Evolutionary conservation across 768 basidiomycete species (phyloP).

Genomic region (Trametopsis cervina): DNA sequence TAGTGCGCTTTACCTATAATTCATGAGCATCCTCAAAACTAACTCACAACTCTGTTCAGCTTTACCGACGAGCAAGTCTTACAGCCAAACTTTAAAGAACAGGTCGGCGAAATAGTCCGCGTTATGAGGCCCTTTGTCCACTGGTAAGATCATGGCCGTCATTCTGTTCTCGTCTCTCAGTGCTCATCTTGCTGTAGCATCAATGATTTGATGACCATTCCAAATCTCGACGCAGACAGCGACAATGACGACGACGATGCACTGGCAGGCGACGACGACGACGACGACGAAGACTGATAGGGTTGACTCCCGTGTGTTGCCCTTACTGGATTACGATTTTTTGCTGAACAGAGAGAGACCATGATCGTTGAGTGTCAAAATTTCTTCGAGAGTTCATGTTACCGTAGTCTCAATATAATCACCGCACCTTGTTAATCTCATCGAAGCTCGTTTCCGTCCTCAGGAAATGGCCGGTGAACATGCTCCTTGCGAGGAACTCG

Average conservation of each 20-base stretch:
- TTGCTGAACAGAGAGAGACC: no score
- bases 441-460: no score
- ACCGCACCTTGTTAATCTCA: no score
- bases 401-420: no score
- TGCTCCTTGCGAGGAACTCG: no score
- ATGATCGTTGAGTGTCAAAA: no score
- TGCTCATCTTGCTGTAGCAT: slow-evolving; percentile 34
- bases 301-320: no score
- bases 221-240: slow-evolving; percentile 25
- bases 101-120: slow-evolving; percentile 44
- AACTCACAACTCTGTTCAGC: slow-evolving; percentile 38
- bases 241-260: slow-evolving; percentile 13
- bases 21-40: no score
- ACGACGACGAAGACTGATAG: neutral
- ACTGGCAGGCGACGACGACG: slow-evolving; percentile 6
- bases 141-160: slow-evolving; percentile 39
- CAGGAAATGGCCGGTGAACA: no score
- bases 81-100: slow-evolving; percentile 55
- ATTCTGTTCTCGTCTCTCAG: neutral
- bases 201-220: slow-evolving; percentile 66
- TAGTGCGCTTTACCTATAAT: slow-evolving; percentile 38
- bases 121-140: slow-evolving; percentile 74
- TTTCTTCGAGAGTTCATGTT: no score
- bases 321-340: neutral
- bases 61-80: slow-evolving; percentile 76